Conservation (phyloP, 805 yeast genomes). For the Tetrapisispora taiwanensis region DNA sequence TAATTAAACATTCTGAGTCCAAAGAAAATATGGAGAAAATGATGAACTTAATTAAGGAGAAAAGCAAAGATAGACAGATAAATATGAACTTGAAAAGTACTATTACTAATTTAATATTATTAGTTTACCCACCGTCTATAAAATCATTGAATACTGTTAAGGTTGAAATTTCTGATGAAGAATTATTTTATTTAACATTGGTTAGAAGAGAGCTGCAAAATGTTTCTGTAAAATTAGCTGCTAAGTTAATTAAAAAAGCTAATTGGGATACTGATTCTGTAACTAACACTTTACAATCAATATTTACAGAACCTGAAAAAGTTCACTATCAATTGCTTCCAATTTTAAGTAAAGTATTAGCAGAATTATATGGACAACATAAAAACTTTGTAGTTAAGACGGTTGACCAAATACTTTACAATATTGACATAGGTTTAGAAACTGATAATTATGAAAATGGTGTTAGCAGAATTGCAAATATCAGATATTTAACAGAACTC, state of each 20-base stretch:
- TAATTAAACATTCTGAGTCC: conserved; percentile 49
- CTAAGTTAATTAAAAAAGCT: conserved; percentile 33
- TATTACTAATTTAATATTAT: conserved; percentile 43
- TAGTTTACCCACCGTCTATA: conserved; percentile 46
- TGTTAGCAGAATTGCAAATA: conserved; percentile 51
- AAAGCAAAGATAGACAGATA: conserved; percentile 41
- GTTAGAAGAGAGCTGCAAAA: conserved; percentile 41
- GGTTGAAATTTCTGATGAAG: conserved; percentile 33
- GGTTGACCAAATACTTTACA: conserved; percentile 57
- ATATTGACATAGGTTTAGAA: conserved; percentile 58
- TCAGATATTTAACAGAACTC: conserved; percentile 50
- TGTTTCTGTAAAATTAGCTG: conserved; percentile 29
- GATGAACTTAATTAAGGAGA: conserved; percentile 44
- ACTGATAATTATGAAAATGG: conserved; percentile 47
- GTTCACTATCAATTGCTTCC: conserved; percentile 48
- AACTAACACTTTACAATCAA: conserved; percentile 24
- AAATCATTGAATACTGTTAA: conserved; percentile 26
- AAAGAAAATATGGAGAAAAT: conserved; percentile 50
- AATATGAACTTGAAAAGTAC: conserved; percentile 47
- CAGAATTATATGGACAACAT: conserved; percentile 27
- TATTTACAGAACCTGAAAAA: conserved; percentile 52
- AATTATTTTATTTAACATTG: conserved; percentile 40
- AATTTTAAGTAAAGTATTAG: conserved; percentile 40
- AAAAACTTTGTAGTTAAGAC: conserved; percentile 35
- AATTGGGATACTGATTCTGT: conserved; percentile 38